Evolutionary conservation across 2,329 filamentous ascomycete species (phyloP).

Genomic region (Coniella vitis): DNA sequence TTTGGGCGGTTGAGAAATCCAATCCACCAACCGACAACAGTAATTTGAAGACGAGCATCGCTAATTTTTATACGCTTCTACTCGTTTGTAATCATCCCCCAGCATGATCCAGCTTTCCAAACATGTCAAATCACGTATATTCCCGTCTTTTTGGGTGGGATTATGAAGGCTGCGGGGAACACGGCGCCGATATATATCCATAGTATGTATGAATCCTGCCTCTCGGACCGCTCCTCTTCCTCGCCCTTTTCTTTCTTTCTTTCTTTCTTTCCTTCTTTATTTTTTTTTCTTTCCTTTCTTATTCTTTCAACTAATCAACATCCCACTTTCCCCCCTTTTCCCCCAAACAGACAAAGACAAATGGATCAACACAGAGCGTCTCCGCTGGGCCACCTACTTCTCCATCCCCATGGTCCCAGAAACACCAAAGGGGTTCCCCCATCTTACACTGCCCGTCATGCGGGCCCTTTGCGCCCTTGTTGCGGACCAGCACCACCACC

Average conservation of each 20-base stretch:
- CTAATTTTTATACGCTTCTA: too few species aligned
- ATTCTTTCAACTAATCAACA: not conserved
- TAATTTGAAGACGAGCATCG: too few species aligned
- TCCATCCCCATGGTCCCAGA: conserved; percentile 26
- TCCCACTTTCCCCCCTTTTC: not conserved
- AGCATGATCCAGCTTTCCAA: conserved; percentile 10
- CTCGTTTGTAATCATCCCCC: not conserved
- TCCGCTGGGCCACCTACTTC: conserved; percentile 29
- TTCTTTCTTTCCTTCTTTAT: too few species aligned
- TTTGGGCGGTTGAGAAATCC: too few species aligned
- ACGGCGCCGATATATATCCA: conserved; percentile 30
- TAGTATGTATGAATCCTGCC: conserved; percentile 22
- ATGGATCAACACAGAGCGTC: conserved; percentile 29
- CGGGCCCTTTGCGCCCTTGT: conserved; percentile 26
- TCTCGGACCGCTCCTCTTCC: not conserved
- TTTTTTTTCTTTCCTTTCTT: not conserved
- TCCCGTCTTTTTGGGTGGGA: conserved; percentile 31
- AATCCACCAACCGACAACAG: not conserved
- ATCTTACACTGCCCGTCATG: conserved; percentile 29
- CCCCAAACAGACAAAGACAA: conserved; percentile 29
- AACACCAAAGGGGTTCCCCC: conserved; percentile 30
- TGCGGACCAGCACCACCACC: conserved; percentile 3
- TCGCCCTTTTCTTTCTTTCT: not conserved
- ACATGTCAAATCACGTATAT: conserved; percentile 27
- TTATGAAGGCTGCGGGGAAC: conserved; percentile 32